Evolutionary conservation across 768 basidiomycete genomes (phyloP), one percentile per base, ranked within the genome.

Genomic region (Rhodotorula diobovata): DNA sequence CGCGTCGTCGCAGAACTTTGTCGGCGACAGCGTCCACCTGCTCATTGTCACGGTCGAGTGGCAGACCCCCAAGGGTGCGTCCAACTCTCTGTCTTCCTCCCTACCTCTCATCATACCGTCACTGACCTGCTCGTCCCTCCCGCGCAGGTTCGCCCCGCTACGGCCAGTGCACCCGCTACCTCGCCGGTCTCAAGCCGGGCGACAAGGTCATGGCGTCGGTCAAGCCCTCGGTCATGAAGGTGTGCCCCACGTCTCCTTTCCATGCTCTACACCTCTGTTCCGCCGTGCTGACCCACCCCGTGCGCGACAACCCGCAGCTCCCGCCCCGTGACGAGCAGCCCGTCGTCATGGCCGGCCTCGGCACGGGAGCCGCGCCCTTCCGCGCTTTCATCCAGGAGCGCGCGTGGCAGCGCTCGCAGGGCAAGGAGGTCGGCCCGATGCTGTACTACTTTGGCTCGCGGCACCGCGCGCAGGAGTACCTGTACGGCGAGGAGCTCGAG

Each of bases 191-290:
- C 55, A 86, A 86, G 78, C 80, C 89, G 48, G 96, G 95, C 30
- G 90, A 91, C 79, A 89, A 95, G 81, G 93, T 97, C 32, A 97
- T 93, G 0, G 95, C 96, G 16, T 97, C 94, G 12, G 89, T 98
- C 82, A 96, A 96, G 81, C 96, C 96, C 35, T 96, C 93, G 79
- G 96, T 99, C 39, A 98, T 99, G 96, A 98, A 97, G 85, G 90
- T 91, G 67, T 34, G 84, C 80, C 11, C 41, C 14, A n/a, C n/a
- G 39, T 7, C 39, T 14, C 39, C 39, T 39, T 14, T 14, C 39
- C 39, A 28, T 11, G 28, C 34, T 23, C 58, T 39, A 39, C 35
- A 21, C 39, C 61, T 30, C 43, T 48, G 32, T 74, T 79, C 39
- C 80, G 9, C 23, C 56, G 11, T 28, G 20, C 12, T 12, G 14